Evolutionary conservation across 2,329 filamentous ascomycete species (phyloP), one percentile per base, ranked within the genome.

Genomic region (Thelonectria discophora): DNA sequence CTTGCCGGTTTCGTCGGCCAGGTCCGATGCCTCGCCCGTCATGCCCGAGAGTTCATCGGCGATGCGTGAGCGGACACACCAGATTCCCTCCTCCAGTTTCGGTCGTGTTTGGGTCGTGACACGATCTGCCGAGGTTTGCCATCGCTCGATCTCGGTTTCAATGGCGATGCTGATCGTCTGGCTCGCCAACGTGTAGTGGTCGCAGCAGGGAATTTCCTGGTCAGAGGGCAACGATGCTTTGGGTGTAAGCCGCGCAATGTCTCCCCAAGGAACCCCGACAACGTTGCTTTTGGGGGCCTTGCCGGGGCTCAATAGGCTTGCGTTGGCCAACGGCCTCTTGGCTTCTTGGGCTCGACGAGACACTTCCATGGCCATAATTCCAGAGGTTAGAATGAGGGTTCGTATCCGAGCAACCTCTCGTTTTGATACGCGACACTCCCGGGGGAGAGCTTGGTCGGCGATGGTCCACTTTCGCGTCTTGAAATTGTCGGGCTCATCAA

Each of bases 311-410:
- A 63, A 50, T 9, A 68, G 55, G 46, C 59, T 63, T 6, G 68
- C 66, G 2, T 67, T 60, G 55, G 59, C 55, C 27, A 78, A 76
- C 0, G 81, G 74, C 17, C 77, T 73, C 50, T 76, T 77, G 10
- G 75, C 73, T 37, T 82, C 81, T 46, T 88, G 78, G 4, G 90
- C 88, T 48, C 90, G 86, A 4, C 88, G 85, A 27, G 84, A 83
- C 56, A 97, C 91, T 72, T 95, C 92, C 71, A 88, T 88, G 0
- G 94, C 94, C 78, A 96, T 97, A 72, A 97, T 89, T n/a, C 93
- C 94, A 0, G 93, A 92, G 65, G 89, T 91, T 20, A 97, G 81
- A 42, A 97, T 86, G 9, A 96, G 82, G 1, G 92, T 86, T 59
- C 88, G 86, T 2, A 94, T 84, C n/a, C 93, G 88, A 15, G 91